Percentiles rank a stretch among this genome's conserved stretches.
Evolutionary conservation across 345 rosid species (phyloP).

Genomic region (Corchorus capsularis): DNA sequence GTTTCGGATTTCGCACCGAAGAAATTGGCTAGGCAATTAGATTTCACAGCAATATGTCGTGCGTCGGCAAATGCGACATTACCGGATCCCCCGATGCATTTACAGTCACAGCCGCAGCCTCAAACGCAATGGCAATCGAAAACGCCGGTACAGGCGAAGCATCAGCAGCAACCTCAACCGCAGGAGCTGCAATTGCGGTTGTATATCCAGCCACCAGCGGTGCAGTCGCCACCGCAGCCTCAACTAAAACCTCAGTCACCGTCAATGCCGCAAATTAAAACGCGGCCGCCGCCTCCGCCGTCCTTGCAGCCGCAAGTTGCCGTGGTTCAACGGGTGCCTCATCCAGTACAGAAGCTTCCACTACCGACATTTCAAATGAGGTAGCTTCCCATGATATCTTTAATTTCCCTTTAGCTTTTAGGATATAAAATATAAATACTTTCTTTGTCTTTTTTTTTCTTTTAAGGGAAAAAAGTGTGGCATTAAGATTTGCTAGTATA

Average conservation of each 20-base stretch:
- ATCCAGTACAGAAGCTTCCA: too few relatives aligned
- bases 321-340: too few relatives aligned
- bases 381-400: too few relatives aligned
- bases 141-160: too few relatives aligned
- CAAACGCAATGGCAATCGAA: too few relatives aligned
- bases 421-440: not conserved
- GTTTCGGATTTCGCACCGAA: slow-evolving; percentile 45
- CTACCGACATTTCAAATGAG: too few relatives aligned
- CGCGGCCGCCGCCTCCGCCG: slow-evolving; percentile 27
- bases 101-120: not conserved
- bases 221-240: slow-evolving; percentile 18
- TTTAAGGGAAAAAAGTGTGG: not conserved
- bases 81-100: slow-evolving; percentile 27
- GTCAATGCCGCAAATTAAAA: slow-evolving; percentile 17
- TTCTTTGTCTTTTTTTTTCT: not conserved
- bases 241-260: slow-evolving; percentile 25
- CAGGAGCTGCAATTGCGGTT: slow-evolving; percentile 8
- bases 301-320: not conserved
- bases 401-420: not conserved
- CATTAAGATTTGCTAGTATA: not conserved
- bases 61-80: slow-evolving; percentile 34
- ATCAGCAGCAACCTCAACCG: too few relatives aligned
- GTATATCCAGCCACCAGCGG: slow-evolving; percentile 23
- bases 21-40: slow-evolving; percentile 53
- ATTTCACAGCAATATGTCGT: slow-evolving; percentile 41